A percentile compares a stretch with the other conserved stretches of the same genome.
Conservation (phyloP, 192 early-diverging fungal species). For the Coemansia reversa region DNA sequence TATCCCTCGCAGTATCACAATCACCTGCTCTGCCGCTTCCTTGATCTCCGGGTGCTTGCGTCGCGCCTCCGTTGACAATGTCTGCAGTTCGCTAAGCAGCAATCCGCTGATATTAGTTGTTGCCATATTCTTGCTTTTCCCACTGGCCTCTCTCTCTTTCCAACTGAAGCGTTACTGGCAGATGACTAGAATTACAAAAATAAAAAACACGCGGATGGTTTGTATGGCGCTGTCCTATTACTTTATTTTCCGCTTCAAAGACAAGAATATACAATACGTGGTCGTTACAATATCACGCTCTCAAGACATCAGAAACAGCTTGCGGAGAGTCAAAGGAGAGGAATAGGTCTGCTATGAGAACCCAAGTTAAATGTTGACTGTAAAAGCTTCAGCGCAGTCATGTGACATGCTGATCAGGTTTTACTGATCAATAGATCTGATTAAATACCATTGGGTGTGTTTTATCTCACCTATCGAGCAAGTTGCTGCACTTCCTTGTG, state of each 20-base stretch:
- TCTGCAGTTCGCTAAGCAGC: constrained; percentile 78
- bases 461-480: neutral
- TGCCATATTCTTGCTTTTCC: constrained; percentile 10
- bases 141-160: neutral
- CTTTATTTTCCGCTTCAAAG: neutral
- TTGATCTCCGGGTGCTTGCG: constrained; percentile 94
- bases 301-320: neutral
- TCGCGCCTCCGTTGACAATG: constrained; percentile 81
- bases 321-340: neutral
- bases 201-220: neutral
- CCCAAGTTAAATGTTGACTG: too few species aligned
- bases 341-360: neutral
- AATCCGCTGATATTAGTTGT: constrained; percentile 42
- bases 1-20: constrained; percentile 55
- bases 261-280: neutral
- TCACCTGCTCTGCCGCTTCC: constrained; percentile 68
- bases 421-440: neutral
- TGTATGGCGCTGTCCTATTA: neutral
- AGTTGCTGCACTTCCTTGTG: neutral
- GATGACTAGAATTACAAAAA: constrained; percentile 1
- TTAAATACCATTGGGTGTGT: neutral
- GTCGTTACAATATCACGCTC: neutral
- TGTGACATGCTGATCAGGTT: neutral
- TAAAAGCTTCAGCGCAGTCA: neutral
- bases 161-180: neutral